Conservation (phyloP, 2,329 filamentous ascomycete species). For the Colletotrichum costaricense region DNA sequence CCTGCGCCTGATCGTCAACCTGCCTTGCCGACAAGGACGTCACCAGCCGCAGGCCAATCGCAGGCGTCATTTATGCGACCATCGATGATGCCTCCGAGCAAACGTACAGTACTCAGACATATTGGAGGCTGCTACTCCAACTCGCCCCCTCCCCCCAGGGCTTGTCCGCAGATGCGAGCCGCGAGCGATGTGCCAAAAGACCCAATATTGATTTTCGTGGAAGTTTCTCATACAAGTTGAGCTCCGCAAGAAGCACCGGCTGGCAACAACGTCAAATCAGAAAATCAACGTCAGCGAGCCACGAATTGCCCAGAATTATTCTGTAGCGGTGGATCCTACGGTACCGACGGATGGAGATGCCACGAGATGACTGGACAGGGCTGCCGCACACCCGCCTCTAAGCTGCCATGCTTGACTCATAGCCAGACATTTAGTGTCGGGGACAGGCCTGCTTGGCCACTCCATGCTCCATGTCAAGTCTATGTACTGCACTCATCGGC, state of each 20-base stretch:
- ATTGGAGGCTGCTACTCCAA: not conserved
- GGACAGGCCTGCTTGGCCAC: conserved; percentile 29
- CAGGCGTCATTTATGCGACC: conserved; percentile 13
- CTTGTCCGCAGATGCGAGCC: not conserved
- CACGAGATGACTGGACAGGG: conserved; percentile 29
- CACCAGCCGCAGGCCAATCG: conserved; percentile 24
- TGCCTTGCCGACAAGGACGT: conserved; percentile 19
- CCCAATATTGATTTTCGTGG: not conserved
- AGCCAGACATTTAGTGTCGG: conserved; percentile 23
- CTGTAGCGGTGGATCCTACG: conserved; percentile 12
- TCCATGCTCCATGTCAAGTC: conserved; percentile 21
- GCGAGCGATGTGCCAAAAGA: not conserved
- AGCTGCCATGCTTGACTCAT: conserved; percentile 34
- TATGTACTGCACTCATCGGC: not conserved
- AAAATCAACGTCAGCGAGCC: conserved; percentile 19
- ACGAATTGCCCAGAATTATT: conserved; percentile 8
- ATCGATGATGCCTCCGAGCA: conserved; percentile 1
- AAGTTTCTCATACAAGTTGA: not conserved
- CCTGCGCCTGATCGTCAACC: conserved; percentile 15
- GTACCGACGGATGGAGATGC: conserved; percentile 22
- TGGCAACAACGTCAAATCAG: not conserved
- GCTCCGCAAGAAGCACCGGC: not conserved
- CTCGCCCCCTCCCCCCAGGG: not conserved
- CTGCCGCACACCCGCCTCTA: conserved; percentile 29
- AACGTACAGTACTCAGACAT: not conserved